A percentile compares a stretch with the other conserved stretches of the same genome.
These are phyloP conservation scores for Gracilaria gracilis DNA, from an alignment of 23 red algal species.

Conservation along the genomic window DNA sequence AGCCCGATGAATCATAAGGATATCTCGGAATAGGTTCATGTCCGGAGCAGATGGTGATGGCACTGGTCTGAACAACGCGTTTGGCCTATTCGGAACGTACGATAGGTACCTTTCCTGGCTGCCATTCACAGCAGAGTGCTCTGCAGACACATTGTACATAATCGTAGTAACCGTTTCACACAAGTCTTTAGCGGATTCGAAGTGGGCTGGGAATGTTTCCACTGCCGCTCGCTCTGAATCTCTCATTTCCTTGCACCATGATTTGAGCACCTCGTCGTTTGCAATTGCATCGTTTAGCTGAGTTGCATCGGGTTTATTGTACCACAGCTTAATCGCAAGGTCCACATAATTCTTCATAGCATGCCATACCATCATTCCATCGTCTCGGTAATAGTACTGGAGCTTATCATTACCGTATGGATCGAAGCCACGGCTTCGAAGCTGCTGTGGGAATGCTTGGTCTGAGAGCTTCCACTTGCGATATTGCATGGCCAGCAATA, in stretches of 20 bases:
- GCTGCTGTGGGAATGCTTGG: slow-evolving; percentile 56
- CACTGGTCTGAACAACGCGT: slow-evolving; percentile 54
- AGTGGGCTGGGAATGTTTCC: slow-evolving; percentile 45
- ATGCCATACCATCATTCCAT: slow-evolving; percentile 71
- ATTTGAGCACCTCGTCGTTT: slow-evolving; percentile 42
- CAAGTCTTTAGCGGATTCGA: not conserved
- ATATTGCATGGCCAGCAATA: slow-evolving; percentile 49
- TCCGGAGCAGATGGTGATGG: slow-evolving; percentile 36
- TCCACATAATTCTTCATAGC: slow-evolving; percentile 53
- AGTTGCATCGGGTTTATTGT: slow-evolving; percentile 30
- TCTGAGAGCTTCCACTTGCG: slow-evolving; percentile 45
- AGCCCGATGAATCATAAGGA: slow-evolving; percentile 51
- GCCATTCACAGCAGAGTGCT: slow-evolving; percentile 72
- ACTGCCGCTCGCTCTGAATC: slow-evolving; percentile 49
- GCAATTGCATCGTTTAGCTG: slow-evolving; percentile 32
- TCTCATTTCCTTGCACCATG: slow-evolving; percentile 73
- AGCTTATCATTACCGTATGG: slow-evolving; percentile 55
- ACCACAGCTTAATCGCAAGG: slow-evolving; percentile 23
- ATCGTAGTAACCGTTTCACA: slow-evolving; percentile 62
- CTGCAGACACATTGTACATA: slow-evolving; percentile 61
- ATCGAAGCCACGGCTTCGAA: slow-evolving; percentile 62
- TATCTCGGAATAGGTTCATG: slow-evolving; percentile 42
- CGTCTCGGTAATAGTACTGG: slow-evolving; percentile 58
- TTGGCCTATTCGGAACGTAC: slow-evolving; percentile 75
- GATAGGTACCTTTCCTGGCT: slow-evolving; percentile 60